phyloP scores from a whole-genome alignment of 2,329 filamentous ascomycete species.

The Diaporthe eres region DNA sequence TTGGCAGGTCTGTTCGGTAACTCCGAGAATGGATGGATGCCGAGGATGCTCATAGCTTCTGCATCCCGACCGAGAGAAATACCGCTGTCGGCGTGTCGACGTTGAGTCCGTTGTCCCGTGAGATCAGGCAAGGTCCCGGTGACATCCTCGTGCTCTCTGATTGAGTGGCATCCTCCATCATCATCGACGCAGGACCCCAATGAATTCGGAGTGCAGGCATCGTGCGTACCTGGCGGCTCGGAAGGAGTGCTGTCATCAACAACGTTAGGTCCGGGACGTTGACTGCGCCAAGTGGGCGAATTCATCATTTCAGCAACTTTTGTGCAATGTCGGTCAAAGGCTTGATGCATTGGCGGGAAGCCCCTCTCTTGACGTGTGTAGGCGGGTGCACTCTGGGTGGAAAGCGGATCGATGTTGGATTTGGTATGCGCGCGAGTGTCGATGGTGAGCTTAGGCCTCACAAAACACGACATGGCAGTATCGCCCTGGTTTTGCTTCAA shows the following conservation, averaged over 20 bases:
- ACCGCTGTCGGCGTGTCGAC: background rate
- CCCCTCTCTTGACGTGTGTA: conserved; percentile 38
- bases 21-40: conserved; percentile 33
- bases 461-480: background rate
- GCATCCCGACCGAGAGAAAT: conserved; percentile 20
- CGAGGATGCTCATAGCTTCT: conserved; percentile 36
- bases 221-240: background rate
- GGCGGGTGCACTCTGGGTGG: conserved; percentile 36
- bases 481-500: background rate
- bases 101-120: background rate
- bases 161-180: background rate
- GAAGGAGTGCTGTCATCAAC: background rate
- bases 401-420: background rate
- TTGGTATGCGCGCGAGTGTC: conserved; percentile 25
- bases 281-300: conserved; percentile 39
- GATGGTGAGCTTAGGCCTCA: conserved; percentile 34
- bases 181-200: background rate
- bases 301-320: conserved; percentile 40
- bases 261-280: background rate
- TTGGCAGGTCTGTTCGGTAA: conserved; percentile 18
- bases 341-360: conserved; percentile 22
- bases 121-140: background rate
- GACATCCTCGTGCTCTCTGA: background rate
- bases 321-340: conserved; percentile 34
- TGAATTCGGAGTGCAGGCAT: background rate